phyloP scores from a whole-genome alignment of 2,329 filamentous ascomycete species.

The Colletotrichum tabaci region DNA sequence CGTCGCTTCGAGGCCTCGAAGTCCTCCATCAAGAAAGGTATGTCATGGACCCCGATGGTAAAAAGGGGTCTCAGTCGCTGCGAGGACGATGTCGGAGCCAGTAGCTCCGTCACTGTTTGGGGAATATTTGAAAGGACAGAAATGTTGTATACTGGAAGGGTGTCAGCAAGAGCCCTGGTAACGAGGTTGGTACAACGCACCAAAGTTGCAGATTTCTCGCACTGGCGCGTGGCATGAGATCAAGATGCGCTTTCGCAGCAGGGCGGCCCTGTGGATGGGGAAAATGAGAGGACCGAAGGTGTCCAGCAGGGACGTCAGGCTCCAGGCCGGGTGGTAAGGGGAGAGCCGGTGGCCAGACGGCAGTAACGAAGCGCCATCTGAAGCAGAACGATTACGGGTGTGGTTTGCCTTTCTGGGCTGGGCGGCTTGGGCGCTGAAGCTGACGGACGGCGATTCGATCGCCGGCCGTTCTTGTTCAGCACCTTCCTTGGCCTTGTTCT shows the following conservation, averaged over 20 bases:
- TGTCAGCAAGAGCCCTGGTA: neutral
- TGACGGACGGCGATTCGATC: conserved; percentile 66
- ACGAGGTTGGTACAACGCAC: conserved; percentile 62
- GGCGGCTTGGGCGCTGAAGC: conserved; percentile 56
- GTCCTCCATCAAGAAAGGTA: conserved; percentile 80
- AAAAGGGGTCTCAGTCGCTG: conserved; percentile 87
- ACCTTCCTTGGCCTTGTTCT: conserved; percentile 63
- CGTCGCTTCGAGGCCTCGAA: conserved; percentile 62
- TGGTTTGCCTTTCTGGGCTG: conserved; percentile 58
- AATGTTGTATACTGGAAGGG: conserved; percentile 83
- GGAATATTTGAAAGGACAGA: conserved; percentile 95
- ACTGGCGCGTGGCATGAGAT: conserved; percentile 91
- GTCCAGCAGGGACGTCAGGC: conserved; percentile 82
- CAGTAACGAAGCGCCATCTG: conserved; percentile 72
- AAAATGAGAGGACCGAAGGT: conserved; percentile 93
- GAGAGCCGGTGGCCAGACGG: conserved; percentile 78
- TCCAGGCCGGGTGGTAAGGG: conserved; percentile 88
- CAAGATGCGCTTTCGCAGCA: conserved; percentile 89
- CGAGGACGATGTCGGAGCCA: conserved; percentile 74
- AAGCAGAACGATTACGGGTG: conserved; percentile 71
- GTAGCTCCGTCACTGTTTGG: conserved; percentile 76
- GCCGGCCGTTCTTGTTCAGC: conserved; percentile 58
- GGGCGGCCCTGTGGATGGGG: conserved; percentile 87
- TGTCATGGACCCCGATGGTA: conserved; percentile 93
- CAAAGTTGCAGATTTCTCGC: conserved; percentile 88